Evolutionary conservation across 1,139 yeast genomes (phyloP).

Genomic region (Kodamaea sp.): DNA sequence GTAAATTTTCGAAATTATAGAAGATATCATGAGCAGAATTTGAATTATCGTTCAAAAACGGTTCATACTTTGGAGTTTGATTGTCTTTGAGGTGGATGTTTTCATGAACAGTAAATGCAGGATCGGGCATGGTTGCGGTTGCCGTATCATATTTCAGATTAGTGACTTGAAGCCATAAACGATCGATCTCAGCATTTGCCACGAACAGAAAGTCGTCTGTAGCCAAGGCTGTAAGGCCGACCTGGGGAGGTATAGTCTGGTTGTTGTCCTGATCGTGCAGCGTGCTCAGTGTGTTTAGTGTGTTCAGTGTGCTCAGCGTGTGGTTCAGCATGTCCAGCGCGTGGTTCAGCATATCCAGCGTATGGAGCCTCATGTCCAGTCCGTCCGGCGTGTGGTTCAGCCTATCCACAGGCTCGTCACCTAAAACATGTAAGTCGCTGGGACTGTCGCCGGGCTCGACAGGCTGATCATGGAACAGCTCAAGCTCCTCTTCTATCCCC

Average conservation of each 20-base stretch:
- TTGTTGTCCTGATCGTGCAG: constrained; percentile 1
- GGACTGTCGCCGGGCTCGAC: too few species aligned
- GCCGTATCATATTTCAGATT: constrained; percentile 27
- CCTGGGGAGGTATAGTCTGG: neutral
- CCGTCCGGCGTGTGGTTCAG: neutral
- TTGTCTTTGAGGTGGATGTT: neutral
- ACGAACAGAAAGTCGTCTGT: constrained; percentile 20
- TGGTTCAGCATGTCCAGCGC: too few species aligned
- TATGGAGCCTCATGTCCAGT: too few species aligned
- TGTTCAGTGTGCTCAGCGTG: too few species aligned
- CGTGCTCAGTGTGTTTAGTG: neutral
- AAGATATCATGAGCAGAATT: constrained; percentile 6
- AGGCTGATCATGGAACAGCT: neutral
- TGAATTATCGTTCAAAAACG: neutral
- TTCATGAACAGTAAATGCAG: too few species aligned
- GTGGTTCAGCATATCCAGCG: too few species aligned
- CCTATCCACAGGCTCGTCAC: neutral
- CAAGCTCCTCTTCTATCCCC: constrained; percentile 11
- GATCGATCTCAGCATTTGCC: constrained; percentile 35
- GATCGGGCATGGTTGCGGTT: neutral
- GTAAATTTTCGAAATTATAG: constrained; percentile 12
- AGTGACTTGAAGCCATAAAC: constrained; percentile 38
- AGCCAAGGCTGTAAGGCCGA: constrained; percentile 1
- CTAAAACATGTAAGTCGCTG: neutral
- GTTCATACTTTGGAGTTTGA: neutral